Base-by-base conservation (phyloP, 2,329 filamentous ascomycete genomes). In the Paecilomyces dactylethromorphus region DNA sequence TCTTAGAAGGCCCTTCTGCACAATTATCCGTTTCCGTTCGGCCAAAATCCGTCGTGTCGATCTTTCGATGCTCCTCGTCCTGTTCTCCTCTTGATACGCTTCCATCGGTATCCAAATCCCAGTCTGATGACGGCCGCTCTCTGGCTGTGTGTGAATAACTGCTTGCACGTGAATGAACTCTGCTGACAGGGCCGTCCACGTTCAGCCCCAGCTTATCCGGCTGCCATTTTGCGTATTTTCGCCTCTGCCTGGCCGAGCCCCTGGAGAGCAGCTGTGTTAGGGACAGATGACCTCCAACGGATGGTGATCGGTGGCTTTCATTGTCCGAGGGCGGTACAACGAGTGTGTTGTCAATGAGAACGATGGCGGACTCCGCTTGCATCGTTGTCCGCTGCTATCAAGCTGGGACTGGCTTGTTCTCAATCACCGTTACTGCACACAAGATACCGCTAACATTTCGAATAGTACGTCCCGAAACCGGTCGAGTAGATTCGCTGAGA, bases 121-220 rank as follows among this genome's bases (percentile, higher is more conserved):
- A 45, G n/a, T 45, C 39, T 21, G 39, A 45, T 18, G 39, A n/a
- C 15, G 39, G 39, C n/a, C 39, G 39, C n/a, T 45, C 39, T 45
- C 39, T 45, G 2, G 1, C 26, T 29, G 26, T 29, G 39, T n/a
- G n/a, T 8, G 39, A 45, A 7, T 6, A 7, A n/a, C 39, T 45
- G 39, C 39, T 45, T 7, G 39, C 39, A n/a, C 39, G 39, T n/a
- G 39, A 45, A 18, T 45, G 15, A 45, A 45, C 39, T 3, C 39
- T 45, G 39, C 39, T 18, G 39, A 45, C 39, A 8, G 39, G 18
- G 13, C 8, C 58, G 11, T 69, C 65, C 7, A 60, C 18, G 12
- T 71, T 80, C 39, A 45, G n/a, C 61, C 82, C 83, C 58, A 86
- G 81, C 77, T 82, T 70, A 69, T 87, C 68, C 72, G 87, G 70